Evolutionary conservation across 2,329 filamentous ascomycete species (phyloP), one percentile per base, ranked within the genome.

Genomic region (Pseudopithomyces maydicus): DNA sequence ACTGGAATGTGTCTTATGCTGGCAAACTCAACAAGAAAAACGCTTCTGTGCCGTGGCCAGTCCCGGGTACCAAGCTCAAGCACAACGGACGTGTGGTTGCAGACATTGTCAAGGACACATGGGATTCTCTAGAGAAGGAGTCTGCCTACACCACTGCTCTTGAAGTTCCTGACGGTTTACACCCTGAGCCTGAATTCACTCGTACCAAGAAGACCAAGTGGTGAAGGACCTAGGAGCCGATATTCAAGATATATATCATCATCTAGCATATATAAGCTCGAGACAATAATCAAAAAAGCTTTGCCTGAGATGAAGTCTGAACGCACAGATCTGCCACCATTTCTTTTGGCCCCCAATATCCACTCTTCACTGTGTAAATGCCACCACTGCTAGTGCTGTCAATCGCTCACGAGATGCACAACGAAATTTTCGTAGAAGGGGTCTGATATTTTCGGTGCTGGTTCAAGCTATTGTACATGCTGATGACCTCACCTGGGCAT

Each of bases 131-230:
- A 49, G 54, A 64, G 7, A 57, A 54, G 33, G 59, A 63, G 32
- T 68, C 62, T 2, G 66, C 65, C 4, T 75, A 75, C 54, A 72
- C 67, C 14, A 66, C 65, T 19, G 64, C 58, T 10, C 43, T 75
- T 23, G 73, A 74, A 56, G 66, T 69, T 47, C 71, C 71, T 6
- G 73, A 75, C 54, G 73, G 72, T 5, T 58, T 72, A 55, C 70
- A 74, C 45, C 70, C 72, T 1, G 64, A 72, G n/a, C 61, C 56
- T 1, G 71, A 70, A 56, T 74, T 73, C 47, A 65, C 22, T 2
- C 48, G 38, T 15, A 38, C 38, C 8, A 19, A 51, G 17, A 42
- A 51, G 23, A 42, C 36, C n/a, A 42, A 51, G 48, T 51, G 48
- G 48, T 51, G 26, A 26, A 51, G 0, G n/a, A 15, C 33, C n/a